A percentile compares a stretch with the other conserved stretches of the same genome.
These are phyloP conservation scores for Cutaneotrichosporon curvatum DNA, from an alignment of 1,284 basidiomycete genomes.

Conservation along the genomic window DNA sequence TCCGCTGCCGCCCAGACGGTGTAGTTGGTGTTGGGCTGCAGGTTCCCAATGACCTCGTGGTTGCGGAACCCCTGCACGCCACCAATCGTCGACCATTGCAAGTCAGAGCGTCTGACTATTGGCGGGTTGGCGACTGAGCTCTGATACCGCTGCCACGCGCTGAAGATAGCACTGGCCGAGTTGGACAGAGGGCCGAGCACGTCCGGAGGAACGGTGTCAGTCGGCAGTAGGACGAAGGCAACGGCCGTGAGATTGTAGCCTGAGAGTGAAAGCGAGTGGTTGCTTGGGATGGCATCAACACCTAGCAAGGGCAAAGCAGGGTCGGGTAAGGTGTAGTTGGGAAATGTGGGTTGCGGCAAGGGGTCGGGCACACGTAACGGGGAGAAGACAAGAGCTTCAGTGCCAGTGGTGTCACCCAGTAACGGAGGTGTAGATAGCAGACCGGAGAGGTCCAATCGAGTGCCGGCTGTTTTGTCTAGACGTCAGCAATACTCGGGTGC, in stretches of 20 bases:
- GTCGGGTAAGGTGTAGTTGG: slow-evolving; percentile 69
- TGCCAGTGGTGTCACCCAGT: slow-evolving; percentile 68
- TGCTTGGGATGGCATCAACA: too few relatives aligned
- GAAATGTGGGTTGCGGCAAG: slow-evolving; percentile 54
- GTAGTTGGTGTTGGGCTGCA: slow-evolving; percentile 36
- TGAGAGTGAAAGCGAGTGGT: neutral
- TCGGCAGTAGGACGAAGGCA: neutral
- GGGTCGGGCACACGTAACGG: slow-evolving; percentile 50
- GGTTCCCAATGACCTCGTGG: slow-evolving; percentile 24
- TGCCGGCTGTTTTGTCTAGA: neutral
- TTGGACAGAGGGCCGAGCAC: too few relatives aligned
- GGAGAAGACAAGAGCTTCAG: slow-evolving; percentile 69
- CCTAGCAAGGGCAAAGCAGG: slow-evolving; percentile 53
- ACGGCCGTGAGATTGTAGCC: neutral
- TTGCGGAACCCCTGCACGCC: slow-evolving; percentile 30
- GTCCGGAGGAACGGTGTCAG: too few relatives aligned
- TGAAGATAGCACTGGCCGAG: neutral
- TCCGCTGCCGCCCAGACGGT: slow-evolving; percentile 35
- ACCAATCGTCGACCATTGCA: slow-evolving; percentile 24
- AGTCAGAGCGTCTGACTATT: neutral
- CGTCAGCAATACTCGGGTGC: too few relatives aligned
- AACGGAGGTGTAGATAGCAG: slow-evolving; percentile 26
- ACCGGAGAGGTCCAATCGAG: neutral
- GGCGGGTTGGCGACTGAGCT: slow-evolving; percentile 15
- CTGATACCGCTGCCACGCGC: neutral